Evolutionary conservation across 2,329 filamentous ascomycete species (phyloP), one percentile per base, ranked within the genome.

Genomic region (Fusarium ambrosium): DNA sequence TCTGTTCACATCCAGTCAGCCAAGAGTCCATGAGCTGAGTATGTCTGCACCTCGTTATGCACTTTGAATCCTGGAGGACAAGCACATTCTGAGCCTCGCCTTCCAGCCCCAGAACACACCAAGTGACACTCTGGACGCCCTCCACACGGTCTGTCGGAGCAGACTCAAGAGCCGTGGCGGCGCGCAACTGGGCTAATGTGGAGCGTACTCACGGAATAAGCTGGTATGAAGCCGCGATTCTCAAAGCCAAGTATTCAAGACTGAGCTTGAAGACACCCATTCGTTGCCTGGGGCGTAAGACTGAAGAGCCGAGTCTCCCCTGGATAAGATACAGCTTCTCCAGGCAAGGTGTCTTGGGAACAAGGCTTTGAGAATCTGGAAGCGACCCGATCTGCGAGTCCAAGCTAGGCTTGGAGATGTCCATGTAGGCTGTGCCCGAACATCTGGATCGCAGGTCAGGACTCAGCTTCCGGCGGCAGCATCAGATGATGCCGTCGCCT

Each of bases 21-120:
- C 51, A 73, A 73, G 62, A 10, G 29, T 69, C 58, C 20, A 62
- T 4, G 18, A 62, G 66, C 73, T 74, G 71, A 76, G 74, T 76
- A 76, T 74, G 62, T 76, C 73, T 72, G 69, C 66, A 66, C 64
- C 71, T 74, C 20, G 62, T 53, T 66, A 45, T 72, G 60, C 66
- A 75, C 69, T 75, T 11, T 72, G 56, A 10, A 20, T 20, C 9
- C 64, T 60, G 24, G 43, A 0, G 1, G 16, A 39, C 34, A 60
- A 56, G 4, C 68, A 10, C 4, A 61, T 39, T 64, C 72, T 72
- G 71, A 70, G 29, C 71, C 64, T 64, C 51, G 68, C 53, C 14
- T 63, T 65, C 73, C 70, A 73, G 59, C 61, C 24, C 66, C 68
- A 69, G 68, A 65, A 63, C 65, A 69, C 67, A 53, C 16, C 4